These are phyloP conservation scores for Aspergillus coremiiformis DNA, from an alignment of 495 filamentous ascomycete species.

Conservation along the genomic window DNA sequence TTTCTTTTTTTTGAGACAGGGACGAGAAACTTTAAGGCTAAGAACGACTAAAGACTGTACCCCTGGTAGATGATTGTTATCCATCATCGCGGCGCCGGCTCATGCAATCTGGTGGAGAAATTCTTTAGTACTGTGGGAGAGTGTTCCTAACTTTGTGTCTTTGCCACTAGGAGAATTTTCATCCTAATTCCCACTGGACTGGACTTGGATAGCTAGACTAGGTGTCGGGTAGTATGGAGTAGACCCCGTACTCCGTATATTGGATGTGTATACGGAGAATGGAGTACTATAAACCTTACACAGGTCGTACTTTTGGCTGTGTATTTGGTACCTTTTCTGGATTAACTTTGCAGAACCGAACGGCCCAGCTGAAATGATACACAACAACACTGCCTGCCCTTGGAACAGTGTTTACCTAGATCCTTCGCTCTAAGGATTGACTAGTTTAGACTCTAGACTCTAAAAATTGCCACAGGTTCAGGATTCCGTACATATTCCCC, in stretches of 20 bases:
- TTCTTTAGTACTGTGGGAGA: not conserved
- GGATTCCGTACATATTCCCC: too few relatives aligned
- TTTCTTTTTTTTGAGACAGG: constrained; percentile 5
- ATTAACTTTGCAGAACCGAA: not conserved
- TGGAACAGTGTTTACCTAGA: too few relatives aligned
- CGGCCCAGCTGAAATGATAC: not conserved
- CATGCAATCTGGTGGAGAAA: constrained; percentile 26
- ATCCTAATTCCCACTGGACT: not conserved
- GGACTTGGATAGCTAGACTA: not conserved
- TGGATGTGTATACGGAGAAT: too few relatives aligned
- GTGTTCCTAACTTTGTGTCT: not conserved
- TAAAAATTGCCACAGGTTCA: not conserved
- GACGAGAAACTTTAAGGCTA: constrained; percentile 1
- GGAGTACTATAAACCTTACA: too few relatives aligned
- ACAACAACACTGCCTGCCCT: not conserved
- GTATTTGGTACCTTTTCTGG: not conserved
- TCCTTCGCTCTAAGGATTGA: not conserved
- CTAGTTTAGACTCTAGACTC: too few relatives aligned
- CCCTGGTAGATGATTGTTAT: constrained; percentile 20
- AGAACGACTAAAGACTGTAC: constrained; percentile 12
- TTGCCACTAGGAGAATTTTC: constrained; percentile 5
- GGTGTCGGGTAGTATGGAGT: too few relatives aligned
- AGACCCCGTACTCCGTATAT: too few relatives aligned
- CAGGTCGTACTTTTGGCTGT: not conserved
- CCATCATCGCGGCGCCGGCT: constrained; percentile 38